Percentiles rank a stretch among this genome's conserved stretches.
These are phyloP conservation scores for Parachaetomium inaequale DNA, from an alignment of 495 filamentous ascomycete species.

Conservation along the genomic window DNA sequence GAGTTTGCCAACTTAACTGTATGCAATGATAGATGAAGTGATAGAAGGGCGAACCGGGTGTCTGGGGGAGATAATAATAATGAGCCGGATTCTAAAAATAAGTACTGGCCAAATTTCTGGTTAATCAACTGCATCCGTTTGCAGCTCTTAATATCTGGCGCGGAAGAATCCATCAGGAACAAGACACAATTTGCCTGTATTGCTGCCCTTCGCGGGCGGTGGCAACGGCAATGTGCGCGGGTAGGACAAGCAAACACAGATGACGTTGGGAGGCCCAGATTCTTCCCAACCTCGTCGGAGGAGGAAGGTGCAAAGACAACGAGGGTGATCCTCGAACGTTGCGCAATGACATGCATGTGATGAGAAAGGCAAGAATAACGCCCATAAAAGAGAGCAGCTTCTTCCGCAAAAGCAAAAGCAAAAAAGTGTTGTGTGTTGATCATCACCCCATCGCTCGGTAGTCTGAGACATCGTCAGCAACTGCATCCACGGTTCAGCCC, in stretches of 20 bases:
- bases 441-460: not conserved
- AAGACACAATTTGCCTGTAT: constrained; percentile 6
- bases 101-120: not conserved
- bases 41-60: constrained; percentile 6
- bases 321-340: not conserved
- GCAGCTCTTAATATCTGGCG: constrained; percentile 5
- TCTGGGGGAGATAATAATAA: constrained; percentile 3
- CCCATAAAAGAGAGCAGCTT: not conserved
- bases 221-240: not conserved
- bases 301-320: constrained; percentile 5
- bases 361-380: not conserved
- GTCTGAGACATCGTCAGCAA: not conserved
- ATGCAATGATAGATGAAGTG: not conserved
- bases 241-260: constrained; percentile 13
- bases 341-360: not conserved
- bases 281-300: constrained; percentile 8
- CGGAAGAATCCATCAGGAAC: constrained; percentile 4
- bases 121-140: constrained; percentile 11
- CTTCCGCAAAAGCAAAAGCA: not conserved
- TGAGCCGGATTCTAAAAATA: constrained; percentile 12
- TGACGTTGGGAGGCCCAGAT: not conserved
- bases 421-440: not conserved
- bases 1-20: not conserved
- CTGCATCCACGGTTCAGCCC: not conserved
- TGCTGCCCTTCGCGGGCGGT: not conserved